These are phyloP conservation scores for Acanthamoeba royreba DNA, from an alignment of 208 protist species.

Conservation along the genomic window DNA sequence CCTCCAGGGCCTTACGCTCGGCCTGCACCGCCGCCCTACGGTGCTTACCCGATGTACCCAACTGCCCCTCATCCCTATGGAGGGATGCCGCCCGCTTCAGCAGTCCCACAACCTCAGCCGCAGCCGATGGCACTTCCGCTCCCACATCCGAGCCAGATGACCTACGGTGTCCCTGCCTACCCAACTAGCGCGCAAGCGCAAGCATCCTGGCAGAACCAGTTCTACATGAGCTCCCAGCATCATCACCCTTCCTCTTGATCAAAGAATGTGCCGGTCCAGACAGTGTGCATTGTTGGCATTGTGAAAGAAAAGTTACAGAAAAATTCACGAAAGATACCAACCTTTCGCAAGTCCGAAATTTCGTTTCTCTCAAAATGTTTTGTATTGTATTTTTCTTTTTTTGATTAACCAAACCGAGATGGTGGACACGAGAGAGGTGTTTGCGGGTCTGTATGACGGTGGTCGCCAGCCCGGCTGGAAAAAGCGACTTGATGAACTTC, in stretches of 20 bases:
- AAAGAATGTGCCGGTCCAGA: too few species aligned
- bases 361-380: too few species aligned
- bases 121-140: neutral
- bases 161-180: neutral
- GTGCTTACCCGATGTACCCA: too few species aligned
- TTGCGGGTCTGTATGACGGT: neutral
- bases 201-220: neutral
- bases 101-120: neutral
- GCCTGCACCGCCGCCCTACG: neutral
- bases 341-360: too few species aligned
- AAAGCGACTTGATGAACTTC: neutral
- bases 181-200: neutral
- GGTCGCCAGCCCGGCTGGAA: neutral
- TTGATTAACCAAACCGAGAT: too few species aligned
- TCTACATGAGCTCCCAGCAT: neutral
- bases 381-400: too few species aligned
- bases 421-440: neutral
- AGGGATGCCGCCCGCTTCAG: too few species aligned
- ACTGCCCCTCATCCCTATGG: too few species aligned
- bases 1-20: neutral
- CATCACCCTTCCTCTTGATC: neutral
- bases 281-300: too few species aligned
- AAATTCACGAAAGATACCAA: too few species aligned
- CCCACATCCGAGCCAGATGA: neutral
- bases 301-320: too few species aligned